A percentile compares a stretch with the other conserved stretches of the same genome.
Evolutionary conservation across 768 basidiomycete genomes (phyloP).

Genomic region (Pleurotus ostreatus): DNA sequence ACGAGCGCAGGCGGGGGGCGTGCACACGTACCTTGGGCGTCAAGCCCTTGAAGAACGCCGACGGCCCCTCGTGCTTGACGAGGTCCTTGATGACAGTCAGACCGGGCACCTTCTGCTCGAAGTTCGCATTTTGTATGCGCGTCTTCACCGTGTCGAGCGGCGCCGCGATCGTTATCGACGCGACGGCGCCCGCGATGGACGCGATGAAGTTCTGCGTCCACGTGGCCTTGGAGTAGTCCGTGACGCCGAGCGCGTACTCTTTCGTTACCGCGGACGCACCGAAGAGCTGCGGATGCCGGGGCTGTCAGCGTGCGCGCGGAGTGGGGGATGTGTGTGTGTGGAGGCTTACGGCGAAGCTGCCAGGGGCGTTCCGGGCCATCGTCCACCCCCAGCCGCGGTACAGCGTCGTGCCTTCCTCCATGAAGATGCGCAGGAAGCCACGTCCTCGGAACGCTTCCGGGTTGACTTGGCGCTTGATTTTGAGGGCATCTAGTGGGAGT

Average conservation of each 20-base stretch:
- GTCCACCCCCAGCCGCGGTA: constrained; percentile 99
- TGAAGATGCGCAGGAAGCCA: constrained; percentile 82
- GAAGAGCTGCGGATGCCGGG: constrained; percentile 67
- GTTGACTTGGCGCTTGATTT: constrained; percentile 98
- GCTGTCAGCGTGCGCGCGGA: background rate
- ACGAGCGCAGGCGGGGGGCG: background rate
- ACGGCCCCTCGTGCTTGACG: constrained; percentile 77
- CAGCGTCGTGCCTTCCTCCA: constrained; percentile 82
- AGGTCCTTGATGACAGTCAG: constrained; percentile 81
- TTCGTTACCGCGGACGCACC: constrained; percentile 95
- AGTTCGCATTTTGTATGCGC: constrained; percentile 98
- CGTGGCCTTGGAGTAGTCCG: constrained; percentile 92
- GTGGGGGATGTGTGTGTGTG: too few species aligned
- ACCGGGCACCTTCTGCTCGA: constrained; percentile 80
- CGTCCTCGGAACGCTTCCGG: constrained; percentile 97
- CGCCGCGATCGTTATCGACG: constrained; percentile 93
- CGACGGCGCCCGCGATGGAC: constrained; percentile 88
- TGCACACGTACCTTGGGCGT: constrained; percentile 78
- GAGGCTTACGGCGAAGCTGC: constrained; percentile 85
- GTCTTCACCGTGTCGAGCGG: constrained; percentile 97
- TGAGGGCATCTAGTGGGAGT: constrained; percentile 94
- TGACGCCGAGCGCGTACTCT: constrained; percentile 84
- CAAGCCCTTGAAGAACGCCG: constrained; percentile 93
- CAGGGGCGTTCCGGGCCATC: constrained; percentile 95
- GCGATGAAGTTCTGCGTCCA: constrained; percentile 98